These are phyloP conservation scores for Penicillium ochrochloron DNA, from an alignment of 495 filamentous ascomycete species.

Conservation along the genomic window DNA sequence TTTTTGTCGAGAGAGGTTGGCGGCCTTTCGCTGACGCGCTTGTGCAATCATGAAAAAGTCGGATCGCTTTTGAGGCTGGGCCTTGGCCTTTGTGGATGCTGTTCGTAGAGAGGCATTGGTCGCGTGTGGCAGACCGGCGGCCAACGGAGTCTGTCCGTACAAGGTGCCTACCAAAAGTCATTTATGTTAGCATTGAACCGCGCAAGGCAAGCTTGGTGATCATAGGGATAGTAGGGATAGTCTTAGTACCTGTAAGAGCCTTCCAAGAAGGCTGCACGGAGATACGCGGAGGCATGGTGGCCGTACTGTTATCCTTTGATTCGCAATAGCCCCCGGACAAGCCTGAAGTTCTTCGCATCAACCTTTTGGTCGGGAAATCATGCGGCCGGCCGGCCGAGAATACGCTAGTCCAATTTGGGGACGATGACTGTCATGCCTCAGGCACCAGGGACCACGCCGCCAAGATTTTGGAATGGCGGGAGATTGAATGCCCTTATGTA, in stretches of 20 bases:
- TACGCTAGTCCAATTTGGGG: constrained; percentile 36
- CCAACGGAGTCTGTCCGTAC: constrained; percentile 36
- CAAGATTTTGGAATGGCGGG: background rate
- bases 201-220: background rate
- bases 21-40: constrained; percentile 76
- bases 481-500: constrained; percentile 8
- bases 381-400: constrained; percentile 21
- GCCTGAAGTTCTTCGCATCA: constrained; percentile 34
- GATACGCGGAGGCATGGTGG: constrained; percentile 77
- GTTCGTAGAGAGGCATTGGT: constrained; percentile 42
- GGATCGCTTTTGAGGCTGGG: constrained; percentile 41
- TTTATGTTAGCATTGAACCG: constrained; percentile 10
- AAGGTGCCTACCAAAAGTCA: constrained; percentile 36
- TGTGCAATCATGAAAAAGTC: constrained; percentile 59
- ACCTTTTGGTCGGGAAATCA: constrained; percentile 43
- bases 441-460: background rate
- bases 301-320: background rate
- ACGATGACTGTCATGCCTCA: constrained; percentile 15
- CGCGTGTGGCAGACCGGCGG: constrained; percentile 36
- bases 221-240: background rate
- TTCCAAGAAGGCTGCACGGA: constrained; percentile 64
- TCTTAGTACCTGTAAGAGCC: constrained; percentile 61
- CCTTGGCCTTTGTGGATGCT: constrained; percentile 41
- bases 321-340: constrained; percentile 20
- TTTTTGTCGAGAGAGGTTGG: constrained; percentile 73